A percentile compares a stretch with the other conserved stretches of the same genome.
Evolutionary conservation across 768 basidiomycete species (phyloP).

Genomic region (Flagelloscypha sp.): DNA sequence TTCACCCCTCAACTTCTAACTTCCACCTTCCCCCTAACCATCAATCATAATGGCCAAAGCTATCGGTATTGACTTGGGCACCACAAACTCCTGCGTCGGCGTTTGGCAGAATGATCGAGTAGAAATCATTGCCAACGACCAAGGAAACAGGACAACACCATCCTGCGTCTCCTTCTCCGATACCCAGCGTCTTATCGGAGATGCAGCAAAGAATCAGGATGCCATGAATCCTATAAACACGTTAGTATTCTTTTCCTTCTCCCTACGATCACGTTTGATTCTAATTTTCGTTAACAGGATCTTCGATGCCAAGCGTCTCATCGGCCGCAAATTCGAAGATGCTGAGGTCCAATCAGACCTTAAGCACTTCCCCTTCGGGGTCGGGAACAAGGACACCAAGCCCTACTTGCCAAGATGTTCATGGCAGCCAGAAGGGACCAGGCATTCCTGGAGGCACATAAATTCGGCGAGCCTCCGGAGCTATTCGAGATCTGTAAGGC

Average conservation of each 20-base stretch:
- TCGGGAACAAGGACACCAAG: slow-evolving; percentile 36
- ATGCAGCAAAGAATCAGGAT: slow-evolving; percentile 71
- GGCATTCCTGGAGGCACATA: no score
- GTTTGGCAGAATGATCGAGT: slow-evolving; percentile 47
- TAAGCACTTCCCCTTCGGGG: slow-evolving; percentile 44
- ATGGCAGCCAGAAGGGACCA: no score
- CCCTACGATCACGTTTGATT: no score
- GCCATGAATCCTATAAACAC: slow-evolving; percentile 71
- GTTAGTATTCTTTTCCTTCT: slow-evolving; percentile 23
- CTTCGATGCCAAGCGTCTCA: slow-evolving; percentile 52
- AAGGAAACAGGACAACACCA: slow-evolving; percentile 86
- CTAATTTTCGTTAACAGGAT: slow-evolving; percentile 18
- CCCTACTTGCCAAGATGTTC: no score
- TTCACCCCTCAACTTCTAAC: no score
- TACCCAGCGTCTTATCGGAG: slow-evolving; percentile 72
- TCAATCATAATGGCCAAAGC: no score
- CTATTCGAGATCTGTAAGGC: no score
- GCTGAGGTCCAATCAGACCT: slow-evolving; percentile 42
- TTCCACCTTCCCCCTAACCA: no score
- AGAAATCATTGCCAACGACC: slow-evolving; percentile 82
- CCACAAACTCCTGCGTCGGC: slow-evolving; percentile 50
- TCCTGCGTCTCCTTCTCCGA: slow-evolving; percentile 90
- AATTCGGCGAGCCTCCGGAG: no score
- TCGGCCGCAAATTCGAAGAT: slow-evolving; percentile 42
- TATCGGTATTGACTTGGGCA: slow-evolving; percentile 69